Evolutionary conservation across 164 flowering plant species (phyloP).

Genomic region (Sedum album): DNA sequence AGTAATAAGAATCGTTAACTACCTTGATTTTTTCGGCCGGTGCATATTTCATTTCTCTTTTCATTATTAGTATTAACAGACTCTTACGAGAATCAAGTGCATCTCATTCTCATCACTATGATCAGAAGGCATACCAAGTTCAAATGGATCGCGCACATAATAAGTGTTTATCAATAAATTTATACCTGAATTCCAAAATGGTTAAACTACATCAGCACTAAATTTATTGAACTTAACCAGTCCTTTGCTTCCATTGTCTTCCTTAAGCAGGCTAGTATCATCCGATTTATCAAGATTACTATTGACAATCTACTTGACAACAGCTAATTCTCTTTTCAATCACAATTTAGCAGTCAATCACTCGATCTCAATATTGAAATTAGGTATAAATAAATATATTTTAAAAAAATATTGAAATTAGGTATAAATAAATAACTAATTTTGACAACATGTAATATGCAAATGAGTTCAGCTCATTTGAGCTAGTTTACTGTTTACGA

Average conservation of each 20-base stretch:
- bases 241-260: conserved; percentile 28
- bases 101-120: conserved; percentile 68
- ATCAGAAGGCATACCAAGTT: conserved; percentile 24
- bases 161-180: not conserved
- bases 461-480: no score
- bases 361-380: no score
- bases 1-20: conserved; percentile 8
- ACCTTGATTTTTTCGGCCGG: conserved; percentile 54
- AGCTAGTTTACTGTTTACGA: no score
- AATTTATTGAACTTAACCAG: conserved; percentile 25
- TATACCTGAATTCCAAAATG: not conserved
- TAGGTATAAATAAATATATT: no score
- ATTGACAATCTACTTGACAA: conserved; percentile 61
- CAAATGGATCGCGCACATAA: conserved; percentile 33
- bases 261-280: conserved; percentile 92
- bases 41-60: conserved; percentile 59
- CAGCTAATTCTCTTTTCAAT: conserved; percentile 7
- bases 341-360: no score
- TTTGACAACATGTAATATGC: no score
- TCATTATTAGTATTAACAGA: conserved; percentile 53
- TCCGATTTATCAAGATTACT: conserved; percentile 95
- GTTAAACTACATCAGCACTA: not conserved
- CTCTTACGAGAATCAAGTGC: conserved; percentile 80
- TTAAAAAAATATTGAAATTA: no score
- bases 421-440: no score